Evolutionary conservation across 2,329 filamentous ascomycete species (phyloP), one percentile per base, ranked within the genome.

Genomic region (Pseudogymnoascus sp.): DNA sequence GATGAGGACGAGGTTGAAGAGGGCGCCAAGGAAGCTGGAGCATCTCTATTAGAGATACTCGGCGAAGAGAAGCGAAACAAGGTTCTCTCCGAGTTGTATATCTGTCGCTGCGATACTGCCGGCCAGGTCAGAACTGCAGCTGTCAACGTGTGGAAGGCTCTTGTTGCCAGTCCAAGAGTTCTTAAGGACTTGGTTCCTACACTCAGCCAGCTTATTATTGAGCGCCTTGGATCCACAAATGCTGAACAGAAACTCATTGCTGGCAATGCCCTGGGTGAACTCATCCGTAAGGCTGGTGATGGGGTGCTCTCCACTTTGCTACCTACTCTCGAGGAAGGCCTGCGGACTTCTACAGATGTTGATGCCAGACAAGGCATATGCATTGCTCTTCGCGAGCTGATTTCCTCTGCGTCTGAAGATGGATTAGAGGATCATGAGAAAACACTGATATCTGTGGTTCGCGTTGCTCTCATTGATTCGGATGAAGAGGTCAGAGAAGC

Each of bases 191-290:
- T 99, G 71, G 89, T 97, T 57, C 93, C 95, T 50, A 97, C 92
- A 1, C 87, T 99, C 65, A 96, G 92, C 5, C 93, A 97, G 74
- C 86, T 99, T 67, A 89, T 99, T 70, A 97, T 99, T 74, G 87
- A 91, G 65, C 90, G 95, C 60, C 84, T 99, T 69, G 95, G 92
- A 66, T 97, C 93, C 75, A 89, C 93, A 53, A 97, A 97, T 73
- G 93, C 96, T 88, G 95, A 99, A 76, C 95, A 99, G 76, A 97
- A 97, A 80, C 89, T 96, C 70, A 99, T 99, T 80, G 95, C 96
- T 68, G 93, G 93, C 75, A 97, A 97, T 75, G 92, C 95, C 60
- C 83, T 99, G 63, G 95, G 95, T 72, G 95, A 99, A 75, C 86
- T 99, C 68, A 97, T 99, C 72, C 88, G 95, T 71, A 97, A 96